These are phyloP conservation scores for Claviceps sp. DNA, from an alignment of 2,329 filamentous ascomycete species.

Conservation along the genomic window DNA sequence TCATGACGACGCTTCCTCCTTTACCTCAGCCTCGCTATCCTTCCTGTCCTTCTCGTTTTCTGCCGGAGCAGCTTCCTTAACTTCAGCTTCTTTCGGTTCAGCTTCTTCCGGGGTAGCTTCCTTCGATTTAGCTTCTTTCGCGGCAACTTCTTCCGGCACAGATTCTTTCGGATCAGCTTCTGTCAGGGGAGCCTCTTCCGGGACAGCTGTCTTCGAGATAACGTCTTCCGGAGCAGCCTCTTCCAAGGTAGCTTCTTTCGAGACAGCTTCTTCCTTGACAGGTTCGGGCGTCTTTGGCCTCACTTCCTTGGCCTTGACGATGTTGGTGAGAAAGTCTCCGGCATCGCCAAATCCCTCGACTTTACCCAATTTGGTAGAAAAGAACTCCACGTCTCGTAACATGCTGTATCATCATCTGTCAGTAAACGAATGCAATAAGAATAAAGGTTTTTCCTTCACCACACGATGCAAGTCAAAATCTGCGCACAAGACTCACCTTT, in stretches of 20 bases:
- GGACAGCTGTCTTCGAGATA: no score
- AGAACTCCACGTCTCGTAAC: constrained; percentile 60
- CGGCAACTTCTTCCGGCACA: no score
- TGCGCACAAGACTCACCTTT: constrained; percentile 42
- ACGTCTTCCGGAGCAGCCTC: no score
- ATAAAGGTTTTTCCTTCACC: no score
- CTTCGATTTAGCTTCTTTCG: no score
- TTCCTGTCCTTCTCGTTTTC: constrained; percentile 6
- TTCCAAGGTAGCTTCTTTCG: not conserved
- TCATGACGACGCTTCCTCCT: not conserved
- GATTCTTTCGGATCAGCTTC: no score
- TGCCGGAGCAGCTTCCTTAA: constrained; percentile 8
- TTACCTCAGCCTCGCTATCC: not conserved
- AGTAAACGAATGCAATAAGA: not conserved
- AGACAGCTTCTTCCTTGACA: constrained; percentile 7
- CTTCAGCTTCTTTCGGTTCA: constrained; percentile 14
- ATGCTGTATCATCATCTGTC: constrained; percentile 38
- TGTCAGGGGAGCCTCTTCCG: no score
- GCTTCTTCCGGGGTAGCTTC: constrained; percentile 29
- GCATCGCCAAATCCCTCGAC: constrained; percentile 68
- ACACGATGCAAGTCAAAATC: no score
- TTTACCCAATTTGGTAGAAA: constrained; percentile 57
- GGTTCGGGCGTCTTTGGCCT: constrained; percentile 10
- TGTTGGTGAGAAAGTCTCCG: constrained; percentile 52
- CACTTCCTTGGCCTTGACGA: constrained; percentile 47